phyloP scores from a whole-genome alignment of 345 rosid genomes.

The Eucalyptus marginata region DNA sequence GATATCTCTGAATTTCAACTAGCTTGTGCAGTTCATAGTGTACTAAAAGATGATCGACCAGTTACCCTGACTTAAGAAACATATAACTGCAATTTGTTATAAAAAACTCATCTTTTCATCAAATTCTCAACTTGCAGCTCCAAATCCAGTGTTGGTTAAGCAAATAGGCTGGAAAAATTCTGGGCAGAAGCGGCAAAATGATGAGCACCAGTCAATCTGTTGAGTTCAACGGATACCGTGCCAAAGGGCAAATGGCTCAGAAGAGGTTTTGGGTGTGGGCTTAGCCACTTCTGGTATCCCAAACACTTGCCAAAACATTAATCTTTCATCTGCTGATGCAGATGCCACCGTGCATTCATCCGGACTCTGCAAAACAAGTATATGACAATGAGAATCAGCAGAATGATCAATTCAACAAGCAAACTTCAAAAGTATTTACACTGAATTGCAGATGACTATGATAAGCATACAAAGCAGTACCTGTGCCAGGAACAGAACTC shows the following conservation, averaged over 20 bases:
- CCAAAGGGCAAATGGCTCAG: slow-evolving; percentile 13
- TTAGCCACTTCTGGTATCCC: slow-evolving; percentile 23
- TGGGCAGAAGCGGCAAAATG: not conserved
- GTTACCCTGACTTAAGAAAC: not conserved
- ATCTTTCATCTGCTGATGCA: slow-evolving; percentile 26
- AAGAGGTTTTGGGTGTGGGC: slow-evolving; percentile 1
- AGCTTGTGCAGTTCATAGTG: not conserved
- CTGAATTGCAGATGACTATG: no score
- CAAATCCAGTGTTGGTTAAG: slow-evolving; percentile 1
- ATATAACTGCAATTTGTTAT: not conserved
- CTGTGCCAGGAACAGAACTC: slow-evolving; percentile 34
- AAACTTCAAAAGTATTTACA: not conserved
- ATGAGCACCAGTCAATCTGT: not conserved
- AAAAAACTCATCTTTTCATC: not conserved
- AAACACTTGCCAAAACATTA: slow-evolving; percentile 32
- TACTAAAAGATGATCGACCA: not conserved
- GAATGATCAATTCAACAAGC: not conserved
- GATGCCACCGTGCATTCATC: slow-evolving; percentile 38
- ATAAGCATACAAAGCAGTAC: not conserved
- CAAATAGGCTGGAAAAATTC: not conserved
- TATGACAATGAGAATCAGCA: not conserved
- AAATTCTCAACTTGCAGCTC: not conserved
- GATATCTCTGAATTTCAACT: not conserved
- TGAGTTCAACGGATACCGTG: not conserved
- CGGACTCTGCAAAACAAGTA: slow-evolving; percentile 11